phyloP scores from a whole-genome alignment of 2,329 filamentous ascomycete genomes.

The Apiospora koreana region DNA sequence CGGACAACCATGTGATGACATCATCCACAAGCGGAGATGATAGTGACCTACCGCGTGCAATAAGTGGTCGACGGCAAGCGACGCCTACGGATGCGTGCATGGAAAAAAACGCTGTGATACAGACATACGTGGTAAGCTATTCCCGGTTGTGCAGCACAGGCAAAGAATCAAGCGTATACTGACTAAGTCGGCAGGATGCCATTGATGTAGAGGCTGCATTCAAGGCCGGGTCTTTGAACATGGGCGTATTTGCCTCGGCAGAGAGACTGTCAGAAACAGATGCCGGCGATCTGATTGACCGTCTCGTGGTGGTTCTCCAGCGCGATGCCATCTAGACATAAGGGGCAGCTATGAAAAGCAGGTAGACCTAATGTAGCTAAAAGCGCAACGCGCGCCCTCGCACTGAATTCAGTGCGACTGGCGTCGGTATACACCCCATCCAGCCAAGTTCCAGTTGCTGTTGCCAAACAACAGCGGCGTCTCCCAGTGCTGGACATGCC shows the following conservation, averaged over 20 bases:
- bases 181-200: constrained; percentile 23
- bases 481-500: too few relatives aligned
- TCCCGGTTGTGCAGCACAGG: not conserved
- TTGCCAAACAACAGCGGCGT: too few relatives aligned
- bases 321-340: too few relatives aligned
- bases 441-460: too few relatives aligned
- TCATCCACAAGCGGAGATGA: constrained; percentile 18
- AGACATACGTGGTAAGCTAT: constrained; percentile 23
- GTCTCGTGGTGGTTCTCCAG: constrained; percentile 16
- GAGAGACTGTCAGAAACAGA: constrained; percentile 19
- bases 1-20: not conserved
- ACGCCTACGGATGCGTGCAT: constrained; percentile 17
- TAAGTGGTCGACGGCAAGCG: constrained; percentile 8
- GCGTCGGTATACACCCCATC: too few relatives aligned
- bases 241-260: constrained; percentile 29
- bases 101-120: constrained; percentile 21
- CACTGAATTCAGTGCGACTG: too few relatives aligned
- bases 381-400: too few relatives aligned
- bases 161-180: not conserved
- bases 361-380: too few relatives aligned
- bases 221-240: constrained; percentile 25
- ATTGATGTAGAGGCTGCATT: constrained; percentile 31
- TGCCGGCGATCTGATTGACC: constrained; percentile 20
- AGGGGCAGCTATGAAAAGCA: too few relatives aligned
- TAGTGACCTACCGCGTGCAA: not conserved